Base-by-base conservation (phyloP, 2,329 filamentous ascomycete species). In the Penicillium digitatum region DNA sequence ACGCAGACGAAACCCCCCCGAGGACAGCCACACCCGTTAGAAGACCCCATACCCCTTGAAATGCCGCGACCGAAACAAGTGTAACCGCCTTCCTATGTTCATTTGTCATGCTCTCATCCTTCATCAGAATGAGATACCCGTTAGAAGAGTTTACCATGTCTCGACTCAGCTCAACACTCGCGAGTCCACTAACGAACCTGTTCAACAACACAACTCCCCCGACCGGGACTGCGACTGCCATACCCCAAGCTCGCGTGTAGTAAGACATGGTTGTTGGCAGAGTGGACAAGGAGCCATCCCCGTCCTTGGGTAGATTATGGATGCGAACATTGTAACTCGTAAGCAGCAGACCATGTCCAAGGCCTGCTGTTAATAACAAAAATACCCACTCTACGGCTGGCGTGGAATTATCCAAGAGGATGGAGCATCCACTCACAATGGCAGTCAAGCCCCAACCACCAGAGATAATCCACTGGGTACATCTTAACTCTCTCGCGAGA, bases 181-280 rank as follows among this genome's bases (percentile, higher is more conserved):
- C 45, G 27, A 76, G 62, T 46, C 66, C 67, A 40, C 49, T 50
- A 12, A 62, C 65, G 60, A 78, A 71, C 3, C 71, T 61, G 47
- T 75, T 78, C 52, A 78, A 66, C 46, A 80, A 74, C 8, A 78
- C 59, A 0, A 72, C 67, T 5, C 69, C 71, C 3, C 72, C 69
- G 9, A 75, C 59, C 18, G 75, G 74, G 5, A 80, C 69, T 10
- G 77, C 77, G 24, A 77, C 55, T 11, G 72, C 72, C 76, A 78
- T 77, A 1, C 78, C 78, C 53, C 78, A 68, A 6, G 69, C 73
- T 22, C 61, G 55, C 56, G 58, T 54, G 11, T 61, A 61, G 32
- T 57, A 53, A 3, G 62, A 57, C 6, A 65, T 49, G 3, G 54
- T 54, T 18, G 52, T 55, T 12, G 63, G 63, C 14, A 57, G 48